Percentiles rank a stretch among this genome's conserved stretches.
These are phyloP conservation scores for Flueggea neowawraea DNA, from an alignment of 441 rosid genomes.

Conservation along the genomic window DNA sequence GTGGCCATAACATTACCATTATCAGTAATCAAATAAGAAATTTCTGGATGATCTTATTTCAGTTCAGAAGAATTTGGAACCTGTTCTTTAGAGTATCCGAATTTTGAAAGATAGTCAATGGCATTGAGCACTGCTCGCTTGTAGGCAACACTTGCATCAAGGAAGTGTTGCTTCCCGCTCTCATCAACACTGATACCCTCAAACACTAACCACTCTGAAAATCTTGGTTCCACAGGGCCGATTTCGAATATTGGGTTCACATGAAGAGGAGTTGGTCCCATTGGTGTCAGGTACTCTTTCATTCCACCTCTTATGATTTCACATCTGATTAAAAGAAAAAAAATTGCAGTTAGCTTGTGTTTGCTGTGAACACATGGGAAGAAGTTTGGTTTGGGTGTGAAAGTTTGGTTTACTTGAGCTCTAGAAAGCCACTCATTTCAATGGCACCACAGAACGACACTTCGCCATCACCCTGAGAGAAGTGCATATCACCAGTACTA, in stretches of 20 bases:
- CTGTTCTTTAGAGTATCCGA: conserved; percentile 93
- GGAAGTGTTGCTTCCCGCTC: conserved; percentile 79
- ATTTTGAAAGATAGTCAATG: conserved; percentile 82
- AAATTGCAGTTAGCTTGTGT: neutral
- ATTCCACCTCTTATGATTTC: conserved; percentile 84
- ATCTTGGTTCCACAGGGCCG: conserved; percentile 94
- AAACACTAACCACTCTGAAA: conserved; percentile 93
- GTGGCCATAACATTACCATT: conserved; percentile 8
- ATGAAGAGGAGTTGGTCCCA: conserved; percentile 92
- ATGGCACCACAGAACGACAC: conserved; percentile 93
- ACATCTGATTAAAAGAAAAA: conserved; percentile 41
- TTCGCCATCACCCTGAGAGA: conserved; percentile 98
- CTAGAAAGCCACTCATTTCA: conserved; percentile 96
- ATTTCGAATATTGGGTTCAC: conserved; percentile 90
- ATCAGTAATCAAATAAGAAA: conserved; percentile 9
- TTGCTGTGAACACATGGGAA: too few species aligned
- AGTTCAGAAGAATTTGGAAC: conserved; percentile 22
- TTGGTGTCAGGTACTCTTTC: conserved; percentile 95
- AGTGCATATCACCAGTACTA: conserved; percentile 97
- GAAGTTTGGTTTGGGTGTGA: neutral
- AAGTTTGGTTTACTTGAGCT: conserved; percentile 58
- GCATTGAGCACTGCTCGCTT: conserved; percentile 93
- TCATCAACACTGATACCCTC: conserved; percentile 96
- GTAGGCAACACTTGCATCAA: conserved; percentile 86
- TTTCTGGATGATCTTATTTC: too few species aligned